phyloP scores from a whole-genome alignment of 2,329 filamentous ascomycete genomes.

The Aspergillus sergii region DNA sequence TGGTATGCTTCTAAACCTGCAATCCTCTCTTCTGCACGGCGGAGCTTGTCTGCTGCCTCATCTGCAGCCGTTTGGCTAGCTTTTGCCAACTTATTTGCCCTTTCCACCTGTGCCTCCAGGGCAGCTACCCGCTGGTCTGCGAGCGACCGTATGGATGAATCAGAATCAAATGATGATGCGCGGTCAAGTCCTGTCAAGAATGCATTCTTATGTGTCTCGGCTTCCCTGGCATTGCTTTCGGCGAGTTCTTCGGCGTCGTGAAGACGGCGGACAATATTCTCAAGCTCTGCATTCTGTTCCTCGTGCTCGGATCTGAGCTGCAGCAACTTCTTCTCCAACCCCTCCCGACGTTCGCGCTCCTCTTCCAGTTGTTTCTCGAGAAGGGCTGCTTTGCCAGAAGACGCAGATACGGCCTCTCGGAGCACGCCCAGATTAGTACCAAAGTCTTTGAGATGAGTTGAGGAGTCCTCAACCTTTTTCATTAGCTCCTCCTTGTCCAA shows the following conservation, averaged over 20 bases:
- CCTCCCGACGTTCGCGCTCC: constrained; percentile 75
- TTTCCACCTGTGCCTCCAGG: constrained; percentile 76
- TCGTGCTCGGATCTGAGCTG: constrained; percentile 84
- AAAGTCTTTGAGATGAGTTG: constrained; percentile 70
- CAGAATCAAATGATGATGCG: constrained; percentile 53
- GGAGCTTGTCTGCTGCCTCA: constrained; percentile 80
- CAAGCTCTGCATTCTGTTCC: constrained; percentile 74
- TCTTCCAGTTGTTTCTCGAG: constrained; percentile 78
- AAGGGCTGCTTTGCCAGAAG: constrained; percentile 72
- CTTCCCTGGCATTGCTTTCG: constrained; percentile 84
- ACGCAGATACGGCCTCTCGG: constrained; percentile 75
- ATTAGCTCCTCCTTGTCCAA: constrained; percentile 84
- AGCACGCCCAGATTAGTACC: constrained; percentile 72
- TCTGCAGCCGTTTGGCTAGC: constrained; percentile 91
- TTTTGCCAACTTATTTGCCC: constrained; percentile 77
- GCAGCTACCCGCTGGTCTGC: constrained; percentile 63
- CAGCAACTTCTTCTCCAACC: constrained; percentile 73
- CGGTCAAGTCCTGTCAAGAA: constrained; percentile 82
- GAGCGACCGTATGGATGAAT: constrained; percentile 38
- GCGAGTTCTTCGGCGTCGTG: constrained; percentile 85
- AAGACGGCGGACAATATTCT: constrained; percentile 71
- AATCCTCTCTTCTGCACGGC: constrained; percentile 92
- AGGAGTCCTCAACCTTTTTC: constrained; percentile 66
- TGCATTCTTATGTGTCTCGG: constrained; percentile 78
- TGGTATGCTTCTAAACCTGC: constrained; percentile 96